Percentiles rank a stretch among this genome's conserved stretches.
These are phyloP conservation scores for Melampsora americana DNA, from an alignment of 1,284 basidiomycete species.

Conservation along the genomic window DNA sequence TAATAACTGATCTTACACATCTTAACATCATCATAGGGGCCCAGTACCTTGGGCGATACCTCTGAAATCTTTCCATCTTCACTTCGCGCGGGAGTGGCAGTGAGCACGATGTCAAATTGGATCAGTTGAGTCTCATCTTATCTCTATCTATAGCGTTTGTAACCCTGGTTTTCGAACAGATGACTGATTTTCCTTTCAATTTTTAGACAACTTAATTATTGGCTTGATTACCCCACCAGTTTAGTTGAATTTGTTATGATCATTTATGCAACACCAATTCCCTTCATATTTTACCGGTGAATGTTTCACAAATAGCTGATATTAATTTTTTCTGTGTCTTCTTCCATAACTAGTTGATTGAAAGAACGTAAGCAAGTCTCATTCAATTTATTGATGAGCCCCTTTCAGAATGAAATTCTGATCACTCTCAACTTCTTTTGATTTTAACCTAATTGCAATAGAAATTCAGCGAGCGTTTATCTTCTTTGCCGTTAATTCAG, in stretches of 20 bases:
- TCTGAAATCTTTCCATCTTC: slow-evolving; percentile 49
- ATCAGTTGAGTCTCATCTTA: slow-evolving; percentile 47
- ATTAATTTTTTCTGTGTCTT: background rate
- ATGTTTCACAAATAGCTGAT: background rate
- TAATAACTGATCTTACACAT: background rate
- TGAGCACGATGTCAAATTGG: slow-evolving; percentile 51
- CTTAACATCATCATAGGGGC: slow-evolving; percentile 13
- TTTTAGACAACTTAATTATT: slow-evolving; percentile 40
- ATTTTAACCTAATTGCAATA: background rate
- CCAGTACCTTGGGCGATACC: slow-evolving; percentile 50
- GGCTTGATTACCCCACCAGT: slow-evolving; percentile 45
- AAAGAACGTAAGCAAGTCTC: slow-evolving; percentile 34
- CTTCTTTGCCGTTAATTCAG: slow-evolving; percentile 45
- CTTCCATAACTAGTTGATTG: slow-evolving; percentile 4
- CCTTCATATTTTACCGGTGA: background rate
- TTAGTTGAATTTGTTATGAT: slow-evolving; percentile 12
- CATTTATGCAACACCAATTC: background rate
- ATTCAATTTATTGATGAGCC: background rate
- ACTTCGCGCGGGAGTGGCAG: slow-evolving; percentile 52
- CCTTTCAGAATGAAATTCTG: background rate
- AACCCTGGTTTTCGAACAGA: background rate
- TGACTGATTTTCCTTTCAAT: background rate
- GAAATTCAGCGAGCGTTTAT: slow-evolving; percentile 45
- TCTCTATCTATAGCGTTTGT: no score
- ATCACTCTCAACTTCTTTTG: background rate